A percentile compares a stretch with the other conserved stretches of the same genome.
Evolutionary conservation across 2,329 filamentous ascomycete genomes (phyloP).

Genomic region (Lachnum nothofagi): DNA sequence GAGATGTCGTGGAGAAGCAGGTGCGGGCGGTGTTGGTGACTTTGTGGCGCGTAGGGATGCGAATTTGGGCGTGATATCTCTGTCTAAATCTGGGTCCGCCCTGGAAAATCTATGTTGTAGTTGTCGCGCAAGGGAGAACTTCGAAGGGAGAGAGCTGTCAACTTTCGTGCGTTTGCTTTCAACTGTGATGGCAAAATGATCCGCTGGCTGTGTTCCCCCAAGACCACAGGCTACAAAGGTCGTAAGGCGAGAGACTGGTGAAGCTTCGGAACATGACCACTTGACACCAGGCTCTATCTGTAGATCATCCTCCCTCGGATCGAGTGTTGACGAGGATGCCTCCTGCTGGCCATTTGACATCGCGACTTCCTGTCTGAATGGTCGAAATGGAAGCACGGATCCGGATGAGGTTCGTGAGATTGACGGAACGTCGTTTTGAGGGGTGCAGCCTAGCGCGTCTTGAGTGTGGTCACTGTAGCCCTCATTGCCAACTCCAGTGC

Average conservation of each 20-base stretch:
- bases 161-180: constrained; percentile 28
- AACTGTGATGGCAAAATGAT: constrained; percentile 57
- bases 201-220: constrained; percentile 56
- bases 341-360: too few species aligned
- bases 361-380: constrained; percentile 44
- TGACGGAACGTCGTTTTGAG: background rate
- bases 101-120: constrained; percentile 19
- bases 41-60: constrained; percentile 5
- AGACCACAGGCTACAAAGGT: constrained; percentile 54
- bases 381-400: constrained; percentile 45
- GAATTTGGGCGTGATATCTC: constrained; percentile 8
- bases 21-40: background rate
- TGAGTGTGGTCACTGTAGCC: constrained; percentile 24
- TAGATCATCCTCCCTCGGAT: constrained; percentile 16
- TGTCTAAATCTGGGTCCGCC: constrained; percentile 5
- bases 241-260: constrained; percentile 19
- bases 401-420: constrained; percentile 33
- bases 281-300: constrained; percentile 34
- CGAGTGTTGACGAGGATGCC: constrained; percentile 23
- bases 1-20: background rate
- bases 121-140: constrained; percentile 12
- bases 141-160: background rate
- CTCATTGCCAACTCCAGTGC: constrained; percentile 43
- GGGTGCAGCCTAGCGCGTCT: constrained; percentile 18
- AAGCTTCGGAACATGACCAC: constrained; percentile 24